phyloP scores from a whole-genome alignment of 1,139 yeast species.

The Sugiyamaella xylanicola region DNA sequence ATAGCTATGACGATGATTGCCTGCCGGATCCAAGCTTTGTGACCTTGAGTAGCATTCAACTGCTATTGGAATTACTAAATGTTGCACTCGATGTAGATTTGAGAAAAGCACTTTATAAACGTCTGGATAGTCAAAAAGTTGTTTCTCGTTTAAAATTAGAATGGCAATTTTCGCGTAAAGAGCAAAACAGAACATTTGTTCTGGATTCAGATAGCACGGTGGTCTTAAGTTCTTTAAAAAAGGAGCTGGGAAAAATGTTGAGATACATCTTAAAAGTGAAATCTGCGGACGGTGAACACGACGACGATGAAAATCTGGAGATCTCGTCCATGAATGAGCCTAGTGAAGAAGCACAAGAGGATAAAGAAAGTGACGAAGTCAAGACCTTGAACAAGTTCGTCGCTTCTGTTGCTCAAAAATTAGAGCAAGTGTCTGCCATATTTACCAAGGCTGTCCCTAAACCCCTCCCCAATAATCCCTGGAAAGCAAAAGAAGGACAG shows the following conservation, averaged over 20 bases:
- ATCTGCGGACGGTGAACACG: not conserved
- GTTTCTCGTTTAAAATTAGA: slow-evolving; percentile 5
- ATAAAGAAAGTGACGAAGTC: not conserved
- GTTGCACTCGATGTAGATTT: not conserved
- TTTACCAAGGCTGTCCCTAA: slow-evolving; percentile 7
- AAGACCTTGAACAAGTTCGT: not conserved
- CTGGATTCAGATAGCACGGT: not conserved
- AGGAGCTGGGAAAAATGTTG: slow-evolving; percentile 2
- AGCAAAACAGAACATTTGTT: not conserved
- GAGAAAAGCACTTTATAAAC: not conserved
- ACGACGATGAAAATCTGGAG: no score
- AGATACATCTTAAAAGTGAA: slow-evolving; percentile 1
- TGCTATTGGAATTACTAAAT: slow-evolving; percentile 9
- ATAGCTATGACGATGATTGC: slow-evolving; percentile 8
- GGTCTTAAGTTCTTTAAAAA: not conserved
- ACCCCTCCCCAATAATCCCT: slow-evolving; percentile 28
- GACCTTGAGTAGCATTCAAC: not conserved
- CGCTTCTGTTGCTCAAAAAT: not conserved
- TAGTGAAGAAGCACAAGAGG: slow-evolving; percentile 5
- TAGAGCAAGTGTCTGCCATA: slow-evolving; percentile 1
- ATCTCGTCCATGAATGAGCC: no score
- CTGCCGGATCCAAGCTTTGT: not conserved
- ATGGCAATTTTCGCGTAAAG: slow-evolving; percentile 7
- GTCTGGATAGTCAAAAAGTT: not conserved
- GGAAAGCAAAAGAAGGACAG: slow-evolving; percentile 29